Evolutionary conservation across 1,139 yeast genomes (phyloP).

Genomic region (Geotrichum carabidarum): DNA sequence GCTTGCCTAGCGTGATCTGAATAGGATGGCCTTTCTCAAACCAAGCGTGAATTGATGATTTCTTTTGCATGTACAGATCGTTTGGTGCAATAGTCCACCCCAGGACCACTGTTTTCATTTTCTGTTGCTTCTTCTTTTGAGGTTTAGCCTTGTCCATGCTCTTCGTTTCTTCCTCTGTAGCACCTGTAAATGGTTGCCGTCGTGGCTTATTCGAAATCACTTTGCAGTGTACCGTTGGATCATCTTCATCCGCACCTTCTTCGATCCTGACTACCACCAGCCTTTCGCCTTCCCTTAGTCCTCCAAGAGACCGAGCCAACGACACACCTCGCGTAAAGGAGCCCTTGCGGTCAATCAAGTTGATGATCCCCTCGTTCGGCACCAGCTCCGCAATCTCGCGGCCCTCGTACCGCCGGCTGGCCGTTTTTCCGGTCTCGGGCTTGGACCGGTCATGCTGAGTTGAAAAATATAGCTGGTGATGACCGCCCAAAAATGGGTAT

Average conservation of each 20-base stretch:
- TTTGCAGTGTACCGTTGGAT: conserved; percentile 14
- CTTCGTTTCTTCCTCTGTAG: background rate
- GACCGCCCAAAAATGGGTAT: too few relatives aligned
- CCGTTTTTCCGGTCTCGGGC: too few relatives aligned
- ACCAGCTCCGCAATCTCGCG: conserved; percentile 26
- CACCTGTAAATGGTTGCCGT: background rate
- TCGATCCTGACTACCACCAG: conserved; percentile 26
- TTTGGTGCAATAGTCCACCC: conserved; percentile 36
- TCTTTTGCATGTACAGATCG: conserved; percentile 35
- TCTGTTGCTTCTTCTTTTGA: conserved; percentile 27
- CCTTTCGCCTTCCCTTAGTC: conserved; percentile 14
- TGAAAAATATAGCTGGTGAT: too few relatives aligned
- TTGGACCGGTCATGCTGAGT: too few relatives aligned
- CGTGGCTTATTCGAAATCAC: background rate
- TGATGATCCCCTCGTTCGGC: conserved; percentile 27
- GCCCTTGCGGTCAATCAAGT: conserved; percentile 26
- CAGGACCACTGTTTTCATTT: conserved; percentile 32
- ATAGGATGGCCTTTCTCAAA: conserved; percentile 33
- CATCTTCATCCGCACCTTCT: conserved; percentile 14
- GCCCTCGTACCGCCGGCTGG: background rate
- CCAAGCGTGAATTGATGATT: conserved; percentile 36
- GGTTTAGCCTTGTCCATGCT: conserved; percentile 7
- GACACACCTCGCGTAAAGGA: conserved; percentile 22
- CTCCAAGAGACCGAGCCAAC: conserved; percentile 14
- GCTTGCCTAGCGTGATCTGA: conserved; percentile 28